Base-by-base conservation (phyloP, 495 filamentous ascomycete species). In the Massariosphaeria phaeospora region DNA sequence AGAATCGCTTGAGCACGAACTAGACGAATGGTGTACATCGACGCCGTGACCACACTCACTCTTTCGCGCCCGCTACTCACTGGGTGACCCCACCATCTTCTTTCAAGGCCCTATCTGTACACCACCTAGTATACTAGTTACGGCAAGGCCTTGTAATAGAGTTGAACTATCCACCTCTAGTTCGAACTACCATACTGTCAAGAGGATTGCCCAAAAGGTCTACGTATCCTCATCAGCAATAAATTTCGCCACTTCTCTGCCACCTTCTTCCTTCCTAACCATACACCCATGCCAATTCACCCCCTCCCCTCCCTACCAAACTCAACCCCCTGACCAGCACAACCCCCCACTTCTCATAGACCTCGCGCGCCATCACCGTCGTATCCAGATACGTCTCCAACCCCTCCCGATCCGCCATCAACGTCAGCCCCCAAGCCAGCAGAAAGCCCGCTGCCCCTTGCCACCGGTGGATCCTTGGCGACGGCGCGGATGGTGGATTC, bases 251-350 rank as follows among this genome's bases (percentile, higher is more conserved):
- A n/a, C n/a, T n/a, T n/a, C n/a, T n/a, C n/a, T n/a, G n/a, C n/a
- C n/a, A n/a, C n/a, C n/a, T n/a, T n/a, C n/a, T n/a, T n/a, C n/a
- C n/a, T n/a, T n/a, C n/a, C n/a, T n/a, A n/a, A n/a, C n/a, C n/a
- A n/a, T n/a, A n/a, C n/a, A n/a, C n/a, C 36, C 26, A 48, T 48
- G 44, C 25, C 4, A 30, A 48, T 48, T 27, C 24, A 48, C 44
- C 23, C 44, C 44, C 21, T 30, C 44, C 10, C 44, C 44, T 20
- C 25, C 15, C 44, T 30, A 48, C 33, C 44, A 48, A 48, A 48
- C 24, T 25, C 25, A 12, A 48, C 25, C 44, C 44, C 27, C 25
- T 30, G 5, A 30, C 26, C 3, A 48, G 4, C 44, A 31, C 44
- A 30, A 30, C 30, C 11, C 44, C 44, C 25, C 25, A 5, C 23